These are phyloP conservation scores for Fusarium sp. DNA, from an alignment of 2,329 filamentous ascomycete species.

Conservation along the genomic window DNA sequence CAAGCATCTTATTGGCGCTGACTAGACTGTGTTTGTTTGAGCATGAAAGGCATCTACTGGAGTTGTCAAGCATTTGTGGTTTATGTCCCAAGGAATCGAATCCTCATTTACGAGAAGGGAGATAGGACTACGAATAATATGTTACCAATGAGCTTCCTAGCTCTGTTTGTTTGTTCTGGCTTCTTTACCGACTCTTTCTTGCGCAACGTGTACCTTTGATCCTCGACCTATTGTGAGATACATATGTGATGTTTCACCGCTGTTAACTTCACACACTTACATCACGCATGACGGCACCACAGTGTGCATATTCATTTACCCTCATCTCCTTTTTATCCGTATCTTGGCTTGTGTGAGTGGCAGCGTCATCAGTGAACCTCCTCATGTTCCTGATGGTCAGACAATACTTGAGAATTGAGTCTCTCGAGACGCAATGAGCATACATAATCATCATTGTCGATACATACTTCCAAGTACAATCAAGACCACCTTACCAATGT, in stretches of 20 bases:
- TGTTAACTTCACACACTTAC: background rate
- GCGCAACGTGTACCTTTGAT: background rate
- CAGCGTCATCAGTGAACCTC: background rate
- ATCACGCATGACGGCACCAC: constrained; percentile 10
- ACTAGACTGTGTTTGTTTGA: constrained; percentile 33
- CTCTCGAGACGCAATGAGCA: background rate
- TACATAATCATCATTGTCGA: background rate
- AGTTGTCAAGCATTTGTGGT: constrained; percentile 8
- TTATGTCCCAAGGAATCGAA: background rate
- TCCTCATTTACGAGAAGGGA: background rate
- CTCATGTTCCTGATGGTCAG: background rate
- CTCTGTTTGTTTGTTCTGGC: background rate
- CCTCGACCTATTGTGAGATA: background rate
- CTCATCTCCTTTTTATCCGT: background rate
- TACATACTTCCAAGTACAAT: background rate
- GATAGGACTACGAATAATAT: constrained; percentile 18
- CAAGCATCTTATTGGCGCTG: constrained; percentile 73
- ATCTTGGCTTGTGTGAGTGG: background rate
- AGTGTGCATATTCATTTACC: background rate
- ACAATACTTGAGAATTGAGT: background rate
- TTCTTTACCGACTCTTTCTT: background rate
- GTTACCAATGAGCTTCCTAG: background rate
- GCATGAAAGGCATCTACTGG: constrained; percentile 12
- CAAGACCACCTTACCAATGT: background rate
- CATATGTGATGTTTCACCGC: background rate